Conservation (phyloP, 768 basidiomycete species). For the Pilatotrama ljubarskyi region DNA sequence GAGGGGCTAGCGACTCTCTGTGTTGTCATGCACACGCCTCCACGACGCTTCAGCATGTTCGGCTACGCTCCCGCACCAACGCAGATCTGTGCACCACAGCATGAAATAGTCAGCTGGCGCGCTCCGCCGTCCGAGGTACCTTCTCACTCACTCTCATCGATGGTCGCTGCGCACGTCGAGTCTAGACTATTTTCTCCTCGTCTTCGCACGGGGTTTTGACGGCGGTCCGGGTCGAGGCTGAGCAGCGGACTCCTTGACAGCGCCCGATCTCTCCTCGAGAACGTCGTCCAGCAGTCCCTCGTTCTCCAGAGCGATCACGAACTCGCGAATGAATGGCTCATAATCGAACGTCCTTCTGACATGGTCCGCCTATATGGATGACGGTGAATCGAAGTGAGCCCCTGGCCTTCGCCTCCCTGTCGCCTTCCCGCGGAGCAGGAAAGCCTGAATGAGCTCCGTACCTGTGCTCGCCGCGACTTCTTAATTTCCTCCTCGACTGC, state of each 20-base stretch:
- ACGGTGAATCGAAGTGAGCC: neutral
- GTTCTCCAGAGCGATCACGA: slow-evolving; percentile 41
- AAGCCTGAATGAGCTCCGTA: slow-evolving; percentile 32
- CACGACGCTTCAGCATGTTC: neutral
- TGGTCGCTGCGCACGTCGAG: neutral
- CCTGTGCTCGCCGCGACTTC: slow-evolving; percentile 45
- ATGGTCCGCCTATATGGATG: slow-evolving; percentile 48
- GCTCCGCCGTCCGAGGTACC: neutral
- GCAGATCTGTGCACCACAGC: neutral
- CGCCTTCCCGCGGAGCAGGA: neutral
- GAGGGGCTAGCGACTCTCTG: neutral
- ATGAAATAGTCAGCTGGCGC: neutral
- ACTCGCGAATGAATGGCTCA: slow-evolving; percentile 57
- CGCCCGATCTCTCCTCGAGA: slow-evolving; percentile 31
- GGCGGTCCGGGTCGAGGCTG: neutral
- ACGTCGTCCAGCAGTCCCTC: slow-evolving; percentile 49
- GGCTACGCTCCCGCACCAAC: neutral
- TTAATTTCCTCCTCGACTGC: slow-evolving; percentile 51
- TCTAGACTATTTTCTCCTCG: neutral
- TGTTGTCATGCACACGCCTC: neutral
- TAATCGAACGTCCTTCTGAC: slow-evolving; percentile 63
- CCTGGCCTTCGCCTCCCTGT: neutral
- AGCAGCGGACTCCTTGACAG: neutral
- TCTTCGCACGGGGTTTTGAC: slow-evolving; percentile 2
- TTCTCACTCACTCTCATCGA: neutral